These are phyloP conservation scores for Closterium sp. DNA, from an alignment of 139 green algal species.

Conservation along the genomic window DNA sequence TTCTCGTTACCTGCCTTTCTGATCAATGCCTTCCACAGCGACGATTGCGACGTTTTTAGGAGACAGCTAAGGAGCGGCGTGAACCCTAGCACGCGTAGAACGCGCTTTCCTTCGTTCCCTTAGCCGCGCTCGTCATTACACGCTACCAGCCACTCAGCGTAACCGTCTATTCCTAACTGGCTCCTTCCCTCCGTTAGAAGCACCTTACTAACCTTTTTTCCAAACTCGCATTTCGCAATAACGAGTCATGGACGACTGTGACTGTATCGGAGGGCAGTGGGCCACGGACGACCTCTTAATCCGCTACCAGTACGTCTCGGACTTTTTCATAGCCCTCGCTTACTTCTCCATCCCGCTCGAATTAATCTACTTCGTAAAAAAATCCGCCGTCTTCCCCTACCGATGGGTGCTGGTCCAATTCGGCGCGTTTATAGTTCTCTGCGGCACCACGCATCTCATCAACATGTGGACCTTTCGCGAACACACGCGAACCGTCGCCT, in stretches of 20 bases:
- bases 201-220: not conserved
- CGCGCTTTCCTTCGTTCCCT: not conserved
- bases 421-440: constrained; percentile 46
- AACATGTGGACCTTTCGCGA: constrained; percentile 43
- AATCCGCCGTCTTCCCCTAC: constrained; percentile 41
- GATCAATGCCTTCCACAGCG: no score
- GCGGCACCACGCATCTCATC: constrained; percentile 34
- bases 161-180: not conserved
- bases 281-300: constrained; percentile 22
- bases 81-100: not conserved
- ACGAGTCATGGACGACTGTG: constrained; percentile 27
- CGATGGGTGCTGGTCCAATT: constrained; percentile 41
- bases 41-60: not conserved
- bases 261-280: constrained; percentile 28
- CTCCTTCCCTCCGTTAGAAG: not conserved
- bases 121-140: not conserved
- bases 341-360: constrained; percentile 51
- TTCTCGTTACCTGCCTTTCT: no score
- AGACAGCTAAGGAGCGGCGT: not conserved
- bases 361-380: constrained; percentile 49
- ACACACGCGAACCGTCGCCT: constrained; percentile 31
- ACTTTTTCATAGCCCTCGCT: constrained; percentile 43
- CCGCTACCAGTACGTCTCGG: constrained; percentile 39
- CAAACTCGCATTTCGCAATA: not conserved
- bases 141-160: not conserved